Evolutionary conservation across 129 eudicot genomes (phyloP).

Genomic region (Rutidosis leptorrhynchoides): DNA sequence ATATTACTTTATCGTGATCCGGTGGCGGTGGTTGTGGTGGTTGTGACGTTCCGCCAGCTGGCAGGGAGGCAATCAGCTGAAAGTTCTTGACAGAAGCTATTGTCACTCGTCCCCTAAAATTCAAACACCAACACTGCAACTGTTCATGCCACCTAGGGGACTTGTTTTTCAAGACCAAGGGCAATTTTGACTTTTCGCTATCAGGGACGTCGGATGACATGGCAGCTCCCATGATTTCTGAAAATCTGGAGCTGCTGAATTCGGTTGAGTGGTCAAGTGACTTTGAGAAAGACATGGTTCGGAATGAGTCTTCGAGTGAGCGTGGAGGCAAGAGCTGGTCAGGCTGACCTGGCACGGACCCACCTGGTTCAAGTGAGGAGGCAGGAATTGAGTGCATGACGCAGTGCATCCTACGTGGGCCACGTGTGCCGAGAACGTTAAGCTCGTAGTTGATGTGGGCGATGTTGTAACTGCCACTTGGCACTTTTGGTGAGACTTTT

Average conservation of each 20-base stretch:
- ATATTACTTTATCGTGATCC: constrained; percentile 63
- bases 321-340: constrained; percentile 71
- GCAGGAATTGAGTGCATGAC: constrained; percentile 74
- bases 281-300: constrained; percentile 78
- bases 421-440: constrained; percentile 84
- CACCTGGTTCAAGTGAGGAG: constrained; percentile 70
- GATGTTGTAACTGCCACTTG: constrained; percentile 78
- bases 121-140: constrained; percentile 87
- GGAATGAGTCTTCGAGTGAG: constrained; percentile 72
- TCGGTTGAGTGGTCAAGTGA: constrained; percentile 72
- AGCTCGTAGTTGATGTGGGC: constrained; percentile 82
- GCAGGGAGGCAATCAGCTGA: constrained; percentile 65
- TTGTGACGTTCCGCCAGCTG: constrained; percentile 37
- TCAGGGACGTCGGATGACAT: constrained; percentile 40
- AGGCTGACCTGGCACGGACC: constrained; percentile 78
- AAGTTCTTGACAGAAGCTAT: constrained; percentile 90
- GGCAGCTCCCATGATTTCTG: constrained; percentile 48
- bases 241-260: constrained; percentile 73
- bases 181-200: constrained; percentile 48
- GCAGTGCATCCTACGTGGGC: constrained; percentile 88
- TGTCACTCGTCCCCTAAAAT: constrained; percentile 77
- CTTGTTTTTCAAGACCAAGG: constrained; percentile 78
- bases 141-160: constrained; percentile 91
- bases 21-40: constrained; percentile 41
- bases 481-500: constrained; percentile 83